phyloP scores from a whole-genome alignment of 1,284 basidiomycete species.

The Irpex sp. region DNA sequence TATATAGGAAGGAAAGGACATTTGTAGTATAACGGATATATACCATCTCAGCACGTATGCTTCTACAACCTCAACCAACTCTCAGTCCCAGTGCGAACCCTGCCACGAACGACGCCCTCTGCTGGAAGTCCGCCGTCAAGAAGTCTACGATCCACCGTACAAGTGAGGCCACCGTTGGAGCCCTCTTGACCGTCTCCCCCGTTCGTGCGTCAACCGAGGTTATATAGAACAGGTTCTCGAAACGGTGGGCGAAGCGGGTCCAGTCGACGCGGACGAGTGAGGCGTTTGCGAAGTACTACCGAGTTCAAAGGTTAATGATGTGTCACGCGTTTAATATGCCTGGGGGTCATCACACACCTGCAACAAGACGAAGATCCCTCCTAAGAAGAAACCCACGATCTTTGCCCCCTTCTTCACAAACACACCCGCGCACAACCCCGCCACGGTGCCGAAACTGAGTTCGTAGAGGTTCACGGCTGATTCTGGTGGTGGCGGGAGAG shows the following conservation, averaged over 20 bases:
- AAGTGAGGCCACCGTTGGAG: constrained; percentile 60
- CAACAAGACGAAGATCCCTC: constrained; percentile 81
- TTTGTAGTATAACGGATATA: background rate
- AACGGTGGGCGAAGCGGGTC: constrained; percentile 51
- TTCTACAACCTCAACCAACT: constrained; percentile 37
- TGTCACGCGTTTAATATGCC: background rate
- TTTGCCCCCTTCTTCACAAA: constrained; percentile 94
- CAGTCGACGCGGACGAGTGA: constrained; percentile 81
- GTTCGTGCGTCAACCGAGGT: constrained; percentile 36
- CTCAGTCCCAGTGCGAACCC: constrained; percentile 67
- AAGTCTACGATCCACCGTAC: constrained; percentile 80
- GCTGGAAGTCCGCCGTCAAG: constrained; percentile 90
- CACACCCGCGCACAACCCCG: constrained; percentile 85
- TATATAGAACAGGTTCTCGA: constrained; percentile 71
- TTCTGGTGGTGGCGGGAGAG: constrained; percentile 45
- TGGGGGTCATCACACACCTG: constrained; percentile 51
- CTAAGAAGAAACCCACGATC: constrained; percentile 76
- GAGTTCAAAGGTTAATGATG: constrained; percentile 3
- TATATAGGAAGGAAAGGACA: background rate
- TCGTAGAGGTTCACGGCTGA: constrained; percentile 76
- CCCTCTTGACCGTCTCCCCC: constrained; percentile 35
- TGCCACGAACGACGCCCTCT: constrained; percentile 68
- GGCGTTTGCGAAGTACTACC: constrained; percentile 70
- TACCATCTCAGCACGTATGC: too few relatives aligned
- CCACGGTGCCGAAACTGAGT: constrained; percentile 82